Base-by-base conservation (phyloP, 2,329 filamentous ascomycete species). In the Cercospora citrullina region DNA sequence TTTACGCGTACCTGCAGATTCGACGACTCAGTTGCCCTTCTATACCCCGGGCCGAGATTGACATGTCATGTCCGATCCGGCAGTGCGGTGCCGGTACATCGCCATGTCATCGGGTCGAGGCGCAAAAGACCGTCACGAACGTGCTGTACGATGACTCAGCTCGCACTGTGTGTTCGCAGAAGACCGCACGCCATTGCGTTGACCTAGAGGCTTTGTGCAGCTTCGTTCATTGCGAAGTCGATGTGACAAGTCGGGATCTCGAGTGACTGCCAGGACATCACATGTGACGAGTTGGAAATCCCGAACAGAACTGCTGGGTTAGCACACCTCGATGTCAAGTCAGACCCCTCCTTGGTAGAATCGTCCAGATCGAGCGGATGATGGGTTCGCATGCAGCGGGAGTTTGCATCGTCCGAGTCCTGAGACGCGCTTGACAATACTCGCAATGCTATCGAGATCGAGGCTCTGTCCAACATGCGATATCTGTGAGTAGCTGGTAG, bases 1-100 rank as follows among this genome's bases (percentile, higher is more conserved):
- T 59, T 59, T 63, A 51, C 57, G 48, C 63, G 63, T 48, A 48
- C 63, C 45, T 64, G 62, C 51, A 58, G 31, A 30, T 33, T 21
- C 51, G 48, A 10, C 36, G 63, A 60, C 31, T 30, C 53, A 23
- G 23, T 7, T 21, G 51, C 30, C 31, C 10, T 59, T 23, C 30
- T 48, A 30, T 21, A 12, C 18, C 18, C 55, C 28, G n/a, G 31
- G 28, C 55, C 28, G 28, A 59, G 16, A 10, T 55, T 28, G 23
- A 55, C 48, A 59, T 30, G 48, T 64, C 60, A 48, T 12, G 42
- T 18, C 18, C 12, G n/a, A 21, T 61, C 39, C 28, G 60, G 30
- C 59, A 28, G 45, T 59, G 55, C 55, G 18, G 55, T 59, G 55
- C 31, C 55, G 26, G n/a, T 9, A 36, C 16, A 18, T 18, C n/a